A percentile compares a stretch with the other conserved stretches of the same genome.
Evolutionary conservation across 345 rosid genomes (phyloP).

Genomic region (Eucalyptus leucophloia): DNA sequence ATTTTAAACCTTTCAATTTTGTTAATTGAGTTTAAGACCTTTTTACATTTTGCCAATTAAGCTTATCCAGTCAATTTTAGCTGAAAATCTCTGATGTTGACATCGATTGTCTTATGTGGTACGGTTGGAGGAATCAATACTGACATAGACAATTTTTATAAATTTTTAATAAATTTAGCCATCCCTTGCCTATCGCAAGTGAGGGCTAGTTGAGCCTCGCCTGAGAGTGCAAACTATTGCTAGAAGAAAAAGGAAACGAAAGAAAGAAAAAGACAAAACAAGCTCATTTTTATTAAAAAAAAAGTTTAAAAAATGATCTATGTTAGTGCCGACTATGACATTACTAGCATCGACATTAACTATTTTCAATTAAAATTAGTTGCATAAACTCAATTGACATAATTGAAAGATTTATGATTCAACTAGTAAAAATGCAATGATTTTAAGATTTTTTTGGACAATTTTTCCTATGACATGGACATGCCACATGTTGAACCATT

Average conservation of each 20-base stretch:
- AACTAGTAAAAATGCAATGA: accelerated
- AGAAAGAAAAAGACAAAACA: no score
- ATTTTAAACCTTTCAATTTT: no score
- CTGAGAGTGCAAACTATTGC: accelerated
- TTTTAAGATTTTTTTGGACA: no score
- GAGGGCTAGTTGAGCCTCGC: not conserved
- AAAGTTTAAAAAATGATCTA: no score
- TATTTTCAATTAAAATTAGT: no score
- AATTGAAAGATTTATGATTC: no score
- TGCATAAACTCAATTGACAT: accelerated
- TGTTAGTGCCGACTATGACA: accelerated
- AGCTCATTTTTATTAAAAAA: no score
- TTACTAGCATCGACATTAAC: accelerated
- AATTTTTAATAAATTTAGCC: not conserved
- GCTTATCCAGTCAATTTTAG: no score
- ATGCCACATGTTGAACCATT: not conserved
- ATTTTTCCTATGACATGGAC: not conserved
- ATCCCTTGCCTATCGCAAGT: not conserved
- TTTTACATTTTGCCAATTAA: no score
- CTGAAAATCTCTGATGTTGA: accelerated
- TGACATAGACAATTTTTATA: no score
- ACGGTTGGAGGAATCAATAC: accelerated
- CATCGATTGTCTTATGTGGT: accelerated
- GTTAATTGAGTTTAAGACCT: accelerated
- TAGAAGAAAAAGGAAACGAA: not conserved